Evolutionary conservation across 305 asterid species (phyloP), one percentile per base, ranked within the genome.

Genomic region (Fraxinus baroniana): DNA sequence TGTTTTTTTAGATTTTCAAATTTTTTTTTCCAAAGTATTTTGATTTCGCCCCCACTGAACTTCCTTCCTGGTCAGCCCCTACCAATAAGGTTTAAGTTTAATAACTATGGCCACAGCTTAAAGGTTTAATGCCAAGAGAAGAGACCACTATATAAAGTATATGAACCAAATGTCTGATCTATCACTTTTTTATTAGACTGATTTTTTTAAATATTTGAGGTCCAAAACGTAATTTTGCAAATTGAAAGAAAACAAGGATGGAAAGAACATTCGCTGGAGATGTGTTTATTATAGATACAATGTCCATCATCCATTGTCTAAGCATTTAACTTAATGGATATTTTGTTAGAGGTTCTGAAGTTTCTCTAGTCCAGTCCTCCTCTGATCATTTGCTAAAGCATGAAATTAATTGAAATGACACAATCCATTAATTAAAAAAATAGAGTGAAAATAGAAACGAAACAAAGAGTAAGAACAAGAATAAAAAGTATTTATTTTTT

Each of bases 351-450:
- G 36, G 20, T 80, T 89, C 91, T 84, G 85, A 57, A 88, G 83
- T 83, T 77, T 81, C 89, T 88, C 91, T 35, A 80, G 68, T 88
- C 89, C 88, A 86, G 82, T 83, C 86, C 79, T 83, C 80, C 64
- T 33, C 28, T n/a, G 12, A 60, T 60, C 83, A 70, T 18, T 79
- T 81, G 33, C 64, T 77, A 77, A 84, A 70, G 74, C 36, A 80
- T 79, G 80, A 62, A 60, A 60, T 20, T 60, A 71, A 78, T 49
- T 80, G 60, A 88, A 80, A 78, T 60, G 30, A 60, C 30, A 20
- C 70, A 60, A 60, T 7, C 70, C 30, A 20, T 20, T 52, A 1
- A 17, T 52, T 1, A 12, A 9, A 66, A n/a, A 49, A 68, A 64
- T 7, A 7, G 17, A 0, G 35, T 4, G 36, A 73, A 22, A 55